These are phyloP conservation scores for Peniophora sp. DNA, from an alignment of 1,284 basidiomycete species.

Conservation along the genomic window DNA sequence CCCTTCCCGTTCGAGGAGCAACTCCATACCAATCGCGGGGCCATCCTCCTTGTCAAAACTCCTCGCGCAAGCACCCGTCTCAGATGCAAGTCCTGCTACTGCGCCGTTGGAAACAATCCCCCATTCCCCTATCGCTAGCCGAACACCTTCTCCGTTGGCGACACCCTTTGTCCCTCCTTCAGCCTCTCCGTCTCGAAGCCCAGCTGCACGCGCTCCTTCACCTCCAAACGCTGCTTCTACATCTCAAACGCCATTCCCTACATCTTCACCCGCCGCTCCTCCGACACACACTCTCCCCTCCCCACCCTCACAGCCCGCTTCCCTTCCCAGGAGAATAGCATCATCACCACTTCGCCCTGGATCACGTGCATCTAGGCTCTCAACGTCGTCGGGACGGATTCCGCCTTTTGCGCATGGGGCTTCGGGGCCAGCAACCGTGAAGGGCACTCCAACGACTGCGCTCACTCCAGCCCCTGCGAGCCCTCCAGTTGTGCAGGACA, in stretches of 20 bases:
- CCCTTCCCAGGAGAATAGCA: too few relatives aligned
- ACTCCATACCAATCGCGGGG: conserved; percentile 57
- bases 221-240: conserved; percentile 1
- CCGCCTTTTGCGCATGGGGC: conserved; percentile 44
- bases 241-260: not conserved
- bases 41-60: conserved; percentile 70
- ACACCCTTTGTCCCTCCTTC: conserved; percentile 9
- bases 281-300: conserved; percentile 4
- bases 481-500: conserved; percentile 5
- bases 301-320: conserved; percentile 23
- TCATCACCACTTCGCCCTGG: conserved; percentile 53
- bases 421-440: conserved; percentile 28
- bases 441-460: conserved; percentile 63
- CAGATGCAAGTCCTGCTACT: conserved; percentile 18
- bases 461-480: conserved; percentile 30
- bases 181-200: not conserved
- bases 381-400: conserved; percentile 48
- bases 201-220: not conserved
- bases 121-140: conserved; percentile 19
- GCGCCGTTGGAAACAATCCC: conserved; percentile 26
- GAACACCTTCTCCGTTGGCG: conserved; percentile 12
- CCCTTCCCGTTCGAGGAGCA: conserved; percentile 53
- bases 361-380: conserved; percentile 59
- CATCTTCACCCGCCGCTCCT: conserved; percentile 9
- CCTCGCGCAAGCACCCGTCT: conserved; percentile 54